Conservation (phyloP, 1,139 yeast genomes). For the Debaryomyces coudertii region DNA sequence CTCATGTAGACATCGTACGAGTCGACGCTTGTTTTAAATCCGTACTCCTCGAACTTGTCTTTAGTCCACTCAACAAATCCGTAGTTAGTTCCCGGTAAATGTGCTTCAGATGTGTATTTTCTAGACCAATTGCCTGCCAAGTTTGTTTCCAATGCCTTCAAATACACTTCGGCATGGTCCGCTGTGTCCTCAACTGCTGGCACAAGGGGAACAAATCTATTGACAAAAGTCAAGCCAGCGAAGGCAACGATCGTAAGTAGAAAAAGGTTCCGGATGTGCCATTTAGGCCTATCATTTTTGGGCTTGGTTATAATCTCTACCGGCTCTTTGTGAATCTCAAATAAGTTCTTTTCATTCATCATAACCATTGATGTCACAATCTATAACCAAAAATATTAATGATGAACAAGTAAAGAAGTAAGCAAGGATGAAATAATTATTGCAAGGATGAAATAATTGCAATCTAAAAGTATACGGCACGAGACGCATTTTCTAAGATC, state of each 20-base stretch:
- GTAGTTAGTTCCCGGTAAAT: slow-evolving; percentile 71
- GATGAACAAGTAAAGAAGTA: neutral
- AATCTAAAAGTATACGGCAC: neutral
- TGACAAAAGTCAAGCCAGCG: neutral
- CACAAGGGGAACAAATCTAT: neutral
- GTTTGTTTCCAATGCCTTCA: slow-evolving; percentile 48
- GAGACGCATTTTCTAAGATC: neutral
- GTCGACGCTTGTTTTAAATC: slow-evolving; percentile 55
- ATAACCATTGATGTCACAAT: neutral
- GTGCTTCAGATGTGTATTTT: slow-evolving; percentile 61
- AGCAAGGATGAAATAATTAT: neutral
- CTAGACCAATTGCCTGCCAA: slow-evolving; percentile 56
- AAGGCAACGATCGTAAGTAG: neutral
- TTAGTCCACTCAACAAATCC: slow-evolving; percentile 69
- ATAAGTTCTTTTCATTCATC: neutral
- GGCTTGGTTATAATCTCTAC: neutral
- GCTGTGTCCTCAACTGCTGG: neutral
- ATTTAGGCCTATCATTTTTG: neutral
- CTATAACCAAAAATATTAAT: neutral
- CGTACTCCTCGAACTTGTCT: slow-evolving; percentile 61
- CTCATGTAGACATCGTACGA: slow-evolving; percentile 60
- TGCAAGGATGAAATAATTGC: neutral
- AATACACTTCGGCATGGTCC: slow-evolving; percentile 21
- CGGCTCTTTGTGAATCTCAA: neutral
- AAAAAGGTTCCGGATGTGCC: slow-evolving; percentile 3